phyloP scores from a whole-genome alignment of 139 green algal genomes.

The Trebouxia sp. region DNA sequence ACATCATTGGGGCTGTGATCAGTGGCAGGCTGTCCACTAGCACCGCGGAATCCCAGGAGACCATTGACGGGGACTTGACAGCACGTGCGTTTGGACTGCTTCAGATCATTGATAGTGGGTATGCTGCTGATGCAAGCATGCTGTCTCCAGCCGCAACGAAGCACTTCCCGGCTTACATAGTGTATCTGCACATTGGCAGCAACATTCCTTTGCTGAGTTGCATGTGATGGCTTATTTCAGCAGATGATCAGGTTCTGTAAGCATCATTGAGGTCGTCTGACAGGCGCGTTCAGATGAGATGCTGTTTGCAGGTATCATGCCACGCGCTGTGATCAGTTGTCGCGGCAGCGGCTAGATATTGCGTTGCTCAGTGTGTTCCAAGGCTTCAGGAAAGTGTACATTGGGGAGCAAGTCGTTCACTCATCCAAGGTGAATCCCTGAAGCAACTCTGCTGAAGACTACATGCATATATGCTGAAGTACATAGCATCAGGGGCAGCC shows the following conservation, averaged over 20 bases:
- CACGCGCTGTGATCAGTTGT: conserved; percentile 62
- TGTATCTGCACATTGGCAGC: background rate
- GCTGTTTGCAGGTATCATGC: conserved; percentile 25
- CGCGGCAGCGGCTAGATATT: conserved; percentile 88
- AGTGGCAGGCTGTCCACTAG: conserved; percentile 76
- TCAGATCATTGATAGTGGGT: conserved; percentile 68
- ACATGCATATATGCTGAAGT: too few relatives aligned
- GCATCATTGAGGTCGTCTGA: too few relatives aligned
- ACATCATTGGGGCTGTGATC: conserved; percentile 92
- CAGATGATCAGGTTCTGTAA: too few relatives aligned
- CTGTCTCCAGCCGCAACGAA: background rate
- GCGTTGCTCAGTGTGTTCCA: conserved; percentile 95
- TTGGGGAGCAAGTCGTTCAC: conserved; percentile 97
- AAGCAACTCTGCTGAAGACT: background rate
- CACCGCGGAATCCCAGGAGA: conserved; percentile 83
- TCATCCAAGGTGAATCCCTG: conserved; percentile 71
- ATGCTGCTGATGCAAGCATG: conserved; percentile 45
- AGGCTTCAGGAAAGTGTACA: conserved; percentile 95
- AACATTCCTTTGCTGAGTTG: background rate
- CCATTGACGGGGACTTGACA: conserved; percentile 91
- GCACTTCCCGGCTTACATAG: background rate
- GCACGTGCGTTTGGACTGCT: conserved; percentile 86
- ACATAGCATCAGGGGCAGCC: too few relatives aligned
- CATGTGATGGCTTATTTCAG: too few relatives aligned
- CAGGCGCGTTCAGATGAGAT: background rate